Base-by-base conservation (phyloP, 495 filamentous ascomycete species). In the Neurospora sp. region DNA sequence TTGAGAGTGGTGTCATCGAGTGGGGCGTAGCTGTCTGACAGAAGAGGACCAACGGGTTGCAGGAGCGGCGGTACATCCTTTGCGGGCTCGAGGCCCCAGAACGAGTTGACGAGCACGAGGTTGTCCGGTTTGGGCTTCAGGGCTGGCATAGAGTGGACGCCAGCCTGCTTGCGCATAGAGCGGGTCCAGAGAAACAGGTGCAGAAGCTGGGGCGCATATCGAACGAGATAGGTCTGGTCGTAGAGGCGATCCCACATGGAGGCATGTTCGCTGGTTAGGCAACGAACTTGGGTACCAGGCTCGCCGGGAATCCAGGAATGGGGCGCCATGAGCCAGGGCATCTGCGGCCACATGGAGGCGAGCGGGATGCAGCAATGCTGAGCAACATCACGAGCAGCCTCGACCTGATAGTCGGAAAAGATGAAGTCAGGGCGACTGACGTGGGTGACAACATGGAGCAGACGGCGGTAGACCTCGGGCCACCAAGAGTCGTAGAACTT, bases 61-160 rank as follows among this genome's bases (percentile, higher is more conserved):
- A 77, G 72, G 39, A 74, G 70, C 4, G 83, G 82, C 3, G 83
- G 83, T 8, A 84, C 65, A 73, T 84, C 83, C 45, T 78, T 77
- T 0, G 82, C 78, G 9, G 78, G 76, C 45, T 85, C 83, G 7
- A 85, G 73, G 2, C 83, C 83, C 27, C 78, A 81, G 72, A 85
- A 84, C 1, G 81, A 82, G 68, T 84, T 85, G 39, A 85, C 79
- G 31, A 85, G 75, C 2, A 81, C 41, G 6, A 85, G 78, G 72
- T 84, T 83, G 65, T 83, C 77, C 1, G 81, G 82, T 70, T 85
- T 85, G 20, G 74, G 73, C 3, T 75, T 68, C 0, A 73, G 71
- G 16, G 75, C 78, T 1, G 78, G 69, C 10, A 68, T 70, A 42
- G 76, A 75, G 8, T 73, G 68, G 31, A 84, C 77, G 8, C 82